phyloP scores from a whole-genome alignment of 1,139 yeast genomes.

The Candida albicans region DNA sequence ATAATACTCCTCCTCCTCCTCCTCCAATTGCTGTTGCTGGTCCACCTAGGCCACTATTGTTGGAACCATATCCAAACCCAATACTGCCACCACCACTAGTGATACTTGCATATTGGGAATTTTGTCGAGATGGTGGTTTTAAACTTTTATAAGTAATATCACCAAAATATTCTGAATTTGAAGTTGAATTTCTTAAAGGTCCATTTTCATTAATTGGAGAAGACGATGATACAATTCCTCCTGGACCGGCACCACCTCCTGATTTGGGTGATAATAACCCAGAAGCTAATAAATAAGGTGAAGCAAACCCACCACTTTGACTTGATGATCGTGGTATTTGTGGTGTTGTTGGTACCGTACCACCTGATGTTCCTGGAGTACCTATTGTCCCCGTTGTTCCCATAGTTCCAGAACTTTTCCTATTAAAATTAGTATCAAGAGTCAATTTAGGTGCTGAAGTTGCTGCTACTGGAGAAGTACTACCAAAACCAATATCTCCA shows the following conservation, averaged over 20 bases:
- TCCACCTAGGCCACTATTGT: neutral
- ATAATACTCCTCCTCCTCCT: neutral
- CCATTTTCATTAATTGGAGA: too few species aligned
- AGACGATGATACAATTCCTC: conserved; percentile 17
- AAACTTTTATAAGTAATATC: conserved; percentile 4
- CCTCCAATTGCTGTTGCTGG: neutral
- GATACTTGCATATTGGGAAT: conserved; percentile 1
- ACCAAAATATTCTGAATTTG: conserved; percentile 10
- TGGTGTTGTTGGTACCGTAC: conserved; percentile 31
- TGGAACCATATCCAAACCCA: too few species aligned
- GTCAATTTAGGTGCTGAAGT: conserved; percentile 31
- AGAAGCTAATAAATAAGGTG: conserved; percentile 61
- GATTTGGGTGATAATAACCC: conserved; percentile 53
- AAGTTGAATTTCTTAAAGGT: conserved; percentile 18
- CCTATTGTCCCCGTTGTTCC: neutral
- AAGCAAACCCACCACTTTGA: conserved; percentile 54
- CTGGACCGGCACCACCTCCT: conserved; percentile 27
- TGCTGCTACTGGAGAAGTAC: conserved; percentile 37
- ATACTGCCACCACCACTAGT: neutral
- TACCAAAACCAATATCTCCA: conserved; percentile 19
- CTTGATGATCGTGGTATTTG: conserved; percentile 21
- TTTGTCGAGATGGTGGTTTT: conserved; percentile 11
- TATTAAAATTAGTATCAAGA: conserved; percentile 28
- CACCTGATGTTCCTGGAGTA: conserved; percentile 5
- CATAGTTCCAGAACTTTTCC: conserved; percentile 1